These are phyloP conservation scores for Craterostigma plantagineum DNA, from an alignment of 257 asterid species.

Conservation along the genomic window DNA sequence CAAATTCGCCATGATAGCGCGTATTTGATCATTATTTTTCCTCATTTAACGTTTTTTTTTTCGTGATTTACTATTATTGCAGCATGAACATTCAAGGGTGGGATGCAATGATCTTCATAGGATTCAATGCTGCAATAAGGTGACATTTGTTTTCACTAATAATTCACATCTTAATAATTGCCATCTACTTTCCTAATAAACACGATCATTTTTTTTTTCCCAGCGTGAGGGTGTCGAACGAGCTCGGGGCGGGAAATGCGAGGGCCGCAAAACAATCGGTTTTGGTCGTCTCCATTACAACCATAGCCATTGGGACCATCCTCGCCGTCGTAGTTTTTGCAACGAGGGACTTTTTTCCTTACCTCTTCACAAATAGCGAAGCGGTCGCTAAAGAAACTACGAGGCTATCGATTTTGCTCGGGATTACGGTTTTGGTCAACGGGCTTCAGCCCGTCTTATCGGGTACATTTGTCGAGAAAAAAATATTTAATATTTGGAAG, in stretches of 20 bases:
- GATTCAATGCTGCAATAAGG: conserved; percentile 88
- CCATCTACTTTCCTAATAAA: not conserved
- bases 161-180: not conserved
- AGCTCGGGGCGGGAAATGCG: conserved; percentile 72
- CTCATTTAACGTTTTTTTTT: too few species aligned
- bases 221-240: conserved; percentile 82
- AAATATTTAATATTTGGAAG: not conserved
- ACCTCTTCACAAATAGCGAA: conserved; percentile 45
- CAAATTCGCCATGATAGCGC: too few species aligned
- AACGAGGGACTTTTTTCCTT: conserved; percentile 36
- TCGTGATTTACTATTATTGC: conserved; percentile 10
- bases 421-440: conserved; percentile 36
- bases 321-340: conserved; percentile 27
- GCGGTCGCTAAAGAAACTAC: conserved; percentile 60
- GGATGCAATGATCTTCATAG: conserved; percentile 64
- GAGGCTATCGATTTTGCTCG: conserved; percentile 39
- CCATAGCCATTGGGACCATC: conserved; percentile 29
- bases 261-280: conserved; percentile 58
- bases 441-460: conserved; percentile 83
- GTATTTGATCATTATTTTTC: too few species aligned
- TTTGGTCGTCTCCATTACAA: conserved; percentile 48
- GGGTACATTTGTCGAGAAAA: too few species aligned
- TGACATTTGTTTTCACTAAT: conserved; percentile 4
- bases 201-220: not conserved
- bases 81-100: conserved; percentile 77